Evolutionary conservation across 257 asterid species (phyloP).

Genomic region (Ehretia macrophylla): DNA sequence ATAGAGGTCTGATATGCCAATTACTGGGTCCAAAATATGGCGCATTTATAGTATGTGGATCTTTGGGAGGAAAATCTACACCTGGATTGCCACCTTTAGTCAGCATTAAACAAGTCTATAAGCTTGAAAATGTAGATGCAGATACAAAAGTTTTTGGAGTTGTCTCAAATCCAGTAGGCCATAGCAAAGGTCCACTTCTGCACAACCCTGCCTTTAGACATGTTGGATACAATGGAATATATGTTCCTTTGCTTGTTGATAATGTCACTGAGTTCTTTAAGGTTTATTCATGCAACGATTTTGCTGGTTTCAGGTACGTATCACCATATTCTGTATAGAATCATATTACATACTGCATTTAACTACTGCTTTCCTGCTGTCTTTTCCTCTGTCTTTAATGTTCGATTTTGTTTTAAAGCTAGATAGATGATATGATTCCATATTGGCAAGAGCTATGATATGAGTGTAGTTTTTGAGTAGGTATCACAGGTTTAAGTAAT

Average conservation of each 20-base stretch:
- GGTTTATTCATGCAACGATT: constrained; percentile 54
- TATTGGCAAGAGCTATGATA: too few species aligned
- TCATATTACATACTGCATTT: too few species aligned
- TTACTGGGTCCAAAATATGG: constrained; percentile 69
- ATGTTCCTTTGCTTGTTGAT: constrained; percentile 64
- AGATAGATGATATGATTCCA: too few species aligned
- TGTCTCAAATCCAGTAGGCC: constrained; percentile 62
- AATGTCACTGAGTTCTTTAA: constrained; percentile 53
- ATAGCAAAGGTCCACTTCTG: constrained; percentile 71
- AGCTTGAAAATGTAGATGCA: constrained; percentile 41
- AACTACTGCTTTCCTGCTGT: too few species aligned
- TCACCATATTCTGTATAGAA: background rate
- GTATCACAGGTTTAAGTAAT: too few species aligned
- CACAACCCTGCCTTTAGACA: constrained; percentile 66
- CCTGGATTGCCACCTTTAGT: constrained; percentile 60
- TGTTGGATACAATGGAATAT: constrained; percentile 55
- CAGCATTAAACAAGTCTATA: constrained; percentile 52
- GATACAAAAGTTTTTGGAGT: constrained; percentile 58
- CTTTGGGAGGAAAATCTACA: constrained; percentile 27
- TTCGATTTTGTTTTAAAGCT: too few species aligned
- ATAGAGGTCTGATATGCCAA: constrained; percentile 72
- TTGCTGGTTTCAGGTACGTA: constrained; percentile 69
- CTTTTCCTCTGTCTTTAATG: too few species aligned
- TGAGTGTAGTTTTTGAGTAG: too few species aligned
- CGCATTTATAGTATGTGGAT: constrained; percentile 48